Evolutionary conservation across 805 yeast genomes (phyloP), one percentile per base, ranked within the genome.

Genomic region (Candida stauntonica): DNA sequence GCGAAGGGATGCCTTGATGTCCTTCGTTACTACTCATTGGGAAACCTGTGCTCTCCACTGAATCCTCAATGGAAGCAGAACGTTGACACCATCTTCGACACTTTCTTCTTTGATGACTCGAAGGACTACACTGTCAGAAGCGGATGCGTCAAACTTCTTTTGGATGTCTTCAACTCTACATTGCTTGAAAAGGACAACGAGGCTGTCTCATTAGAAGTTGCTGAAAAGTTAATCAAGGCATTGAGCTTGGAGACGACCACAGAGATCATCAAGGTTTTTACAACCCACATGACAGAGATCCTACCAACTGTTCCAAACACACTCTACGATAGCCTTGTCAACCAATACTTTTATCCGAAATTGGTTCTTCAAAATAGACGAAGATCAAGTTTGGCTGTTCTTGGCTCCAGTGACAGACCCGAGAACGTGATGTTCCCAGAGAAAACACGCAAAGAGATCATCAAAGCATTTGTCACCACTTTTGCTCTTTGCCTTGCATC

Each of bases 21-120:
- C 3, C 54, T 82, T 19, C 57, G 63, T 3, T 70, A 62, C 47
- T 79, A 75, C 52, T 58, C 61, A 4, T 62, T 65, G 11, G 73
- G 74, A 36, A 68, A 71, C 37, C 51, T 70, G 21, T 81, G 89
- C 51, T 67, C 79, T 3, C 73, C 77, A 9, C 54, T 78, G 5
- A 58, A 71, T 21, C 62, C 70, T 0, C 56, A 66, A 7, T 81
- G 88, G 85, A 60, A 61, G 33, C 64, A 58, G 3, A 73, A 75
- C 45, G 61, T 75, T 29, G 54, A 57, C 6, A 55, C 59, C 21
- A 47, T 81, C 3, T 55, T 80, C 26, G 60, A 64, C n/a, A 60
- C 64, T 6, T 78, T 74, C 50, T 70, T 63, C 51, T 52, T 58
- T 50, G 53, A 52, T 21, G 38, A 45, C 5, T 28, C 47, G 1